Conservation (phyloP, 108 stramenopile genomes). For the Fragilariopsis cylindrus region DNA sequence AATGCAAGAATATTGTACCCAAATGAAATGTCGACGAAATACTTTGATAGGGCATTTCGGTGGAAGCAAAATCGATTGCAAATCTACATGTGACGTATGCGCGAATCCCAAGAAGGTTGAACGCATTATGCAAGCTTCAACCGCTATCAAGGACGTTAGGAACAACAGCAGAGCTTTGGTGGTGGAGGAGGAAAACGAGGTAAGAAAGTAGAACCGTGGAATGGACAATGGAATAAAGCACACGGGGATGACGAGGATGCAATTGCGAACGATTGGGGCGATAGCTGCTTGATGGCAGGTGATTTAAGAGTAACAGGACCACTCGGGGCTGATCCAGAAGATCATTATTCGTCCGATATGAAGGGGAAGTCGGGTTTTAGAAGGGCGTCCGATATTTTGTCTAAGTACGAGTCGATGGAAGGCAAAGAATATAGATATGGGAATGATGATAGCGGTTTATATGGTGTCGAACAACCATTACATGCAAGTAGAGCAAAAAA, state of each 20-base stretch:
- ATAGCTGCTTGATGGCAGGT: slow-evolving; percentile 28
- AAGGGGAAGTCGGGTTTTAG: slow-evolving; percentile 38
- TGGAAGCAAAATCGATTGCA: slow-evolving; percentile 53
- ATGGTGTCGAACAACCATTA: slow-evolving; percentile 23
- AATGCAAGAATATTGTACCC: slow-evolving; percentile 76
- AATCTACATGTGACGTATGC: slow-evolving; percentile 81
- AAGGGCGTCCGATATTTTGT: slow-evolving; percentile 52
- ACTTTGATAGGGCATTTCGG: slow-evolving; percentile 78
- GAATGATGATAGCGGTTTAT: background rate
- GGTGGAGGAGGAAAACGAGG: background rate
- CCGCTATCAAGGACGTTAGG: slow-evolving; percentile 22
- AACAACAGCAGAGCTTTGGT: background rate
- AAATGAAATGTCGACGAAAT: slow-evolving; percentile 60
- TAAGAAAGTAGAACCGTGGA: slow-evolving; percentile 16
- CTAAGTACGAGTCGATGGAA: slow-evolving; percentile 47
- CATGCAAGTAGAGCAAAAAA: slow-evolving; percentile 40
- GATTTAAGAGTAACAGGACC: slow-evolving; percentile 30
- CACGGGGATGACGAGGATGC: slow-evolving; percentile 35
- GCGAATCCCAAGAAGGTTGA: slow-evolving; percentile 53
- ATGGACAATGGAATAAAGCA: slow-evolving; percentile 49
- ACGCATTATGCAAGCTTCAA: slow-evolving; percentile 33
- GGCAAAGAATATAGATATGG: slow-evolving; percentile 13
- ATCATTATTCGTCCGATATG: background rate
- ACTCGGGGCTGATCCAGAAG: slow-evolving; percentile 1
- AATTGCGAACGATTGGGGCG: slow-evolving; percentile 38